Conservation (phyloP, 78 protist species). For the Pigoraptor vietnamica region DNA sequence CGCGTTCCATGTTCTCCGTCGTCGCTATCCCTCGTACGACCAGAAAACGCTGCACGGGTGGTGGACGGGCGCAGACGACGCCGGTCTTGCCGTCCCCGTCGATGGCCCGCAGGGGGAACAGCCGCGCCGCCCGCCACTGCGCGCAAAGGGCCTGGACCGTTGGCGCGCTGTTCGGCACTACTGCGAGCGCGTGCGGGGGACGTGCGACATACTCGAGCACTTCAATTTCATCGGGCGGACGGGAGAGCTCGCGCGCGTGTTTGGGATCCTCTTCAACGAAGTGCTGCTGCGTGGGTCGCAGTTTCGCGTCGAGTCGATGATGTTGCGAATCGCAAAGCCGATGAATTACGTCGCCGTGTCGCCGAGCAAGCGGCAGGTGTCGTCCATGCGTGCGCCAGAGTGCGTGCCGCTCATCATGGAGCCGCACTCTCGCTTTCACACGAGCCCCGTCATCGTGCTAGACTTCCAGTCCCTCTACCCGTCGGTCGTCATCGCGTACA, state of each 20-base stretch:
- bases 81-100: too few species aligned
- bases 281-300: constrained; percentile 85
- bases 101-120: background rate
- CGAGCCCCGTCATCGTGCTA: constrained; percentile 86
- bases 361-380: constrained; percentile 58
- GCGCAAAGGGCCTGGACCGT: background rate
- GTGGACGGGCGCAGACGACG: background rate
- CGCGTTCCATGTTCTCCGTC: constrained; percentile 33
- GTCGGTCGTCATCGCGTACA: constrained; percentile 92
- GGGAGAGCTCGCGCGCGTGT: constrained; percentile 78
- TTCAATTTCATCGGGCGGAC: constrained; percentile 76
- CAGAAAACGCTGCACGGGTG: background rate
- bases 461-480: constrained; percentile 96
- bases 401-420: constrained; percentile 88
- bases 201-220: constrained; percentile 27
- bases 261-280: constrained; percentile 83
- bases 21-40: constrained; percentile 22
- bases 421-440: constrained; percentile 68
- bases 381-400: constrained; percentile 58
- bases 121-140: background rate
- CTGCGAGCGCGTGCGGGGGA: background rate
- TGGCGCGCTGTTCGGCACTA: constrained; percentile 35
- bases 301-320: constrained; percentile 87
- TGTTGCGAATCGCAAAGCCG: constrained; percentile 74
- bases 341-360: constrained; percentile 53